Evolutionary conservation across 306 rosid species (phyloP), one percentile per base, ranked within the genome.

Genomic region (Trichosanthes cucumerina): DNA sequence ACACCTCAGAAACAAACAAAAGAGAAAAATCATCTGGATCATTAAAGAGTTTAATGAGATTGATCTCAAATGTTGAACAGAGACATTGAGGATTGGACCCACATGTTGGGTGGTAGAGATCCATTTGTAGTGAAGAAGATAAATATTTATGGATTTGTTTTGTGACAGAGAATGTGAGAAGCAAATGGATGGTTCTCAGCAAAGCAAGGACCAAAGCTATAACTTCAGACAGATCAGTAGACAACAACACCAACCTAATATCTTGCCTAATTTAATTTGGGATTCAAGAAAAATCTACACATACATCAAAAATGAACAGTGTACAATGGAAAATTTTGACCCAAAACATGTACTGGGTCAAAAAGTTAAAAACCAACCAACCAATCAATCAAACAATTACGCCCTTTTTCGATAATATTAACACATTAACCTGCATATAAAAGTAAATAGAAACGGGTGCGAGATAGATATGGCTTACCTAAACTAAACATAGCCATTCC

Each of bases 21-120:
- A 39, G 24, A 66, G 14, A 71, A 11, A 44, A 71, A 24, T 26
- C 13, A 47, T 41, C 9, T 72, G 38, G 23, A 26, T 24, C 59
- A 72, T 14, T 15, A 28, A 15, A 28, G 21, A 24, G 24, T 68
- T 68, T n/a, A 41, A 68, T 38, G 75, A 68, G 49, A 41, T 19
- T 68, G 7, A 41, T 8, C 49, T 56, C 13, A 47, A 72, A 47
- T 33, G 43, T 72, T 28, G 59, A 59, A 70, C 38, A 76, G 62
- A 77, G 63, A 86, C 78, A 80, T 77, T 47, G 82, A 62, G 53
- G 28, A 44, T 28, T 12, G 86, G 81, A 73, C 98, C 96, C 89
- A 89, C 94, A 79, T 92, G 98, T 92, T 93, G 96, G 94, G 85
- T 44, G 88, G 85, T 81, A 82, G 86, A 81, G 84, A 59, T 81